phyloP scores from a whole-genome alignment of 352 stramenopile genomes.

The Globisporangium nodosum region DNA sequence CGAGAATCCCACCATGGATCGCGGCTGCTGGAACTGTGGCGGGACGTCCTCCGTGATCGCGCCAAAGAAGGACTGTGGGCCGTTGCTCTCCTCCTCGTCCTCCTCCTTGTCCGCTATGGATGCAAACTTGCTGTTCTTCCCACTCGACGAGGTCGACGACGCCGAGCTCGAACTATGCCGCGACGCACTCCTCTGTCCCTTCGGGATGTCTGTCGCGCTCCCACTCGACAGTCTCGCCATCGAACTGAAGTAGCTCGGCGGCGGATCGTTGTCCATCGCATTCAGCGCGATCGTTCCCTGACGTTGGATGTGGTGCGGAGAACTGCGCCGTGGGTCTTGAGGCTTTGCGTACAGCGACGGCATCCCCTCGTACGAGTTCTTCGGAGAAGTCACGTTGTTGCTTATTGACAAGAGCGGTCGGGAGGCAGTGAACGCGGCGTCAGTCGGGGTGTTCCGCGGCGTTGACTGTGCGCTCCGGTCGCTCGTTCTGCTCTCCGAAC shows the following conservation, averaged over 20 bases:
- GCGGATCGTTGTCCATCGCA: slow-evolving; percentile 1
- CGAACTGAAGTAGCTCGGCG: slow-evolving; percentile 10
- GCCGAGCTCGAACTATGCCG: slow-evolving; percentile 1
- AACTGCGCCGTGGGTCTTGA: not conserved
- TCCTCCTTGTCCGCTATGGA: slow-evolving; percentile 1
- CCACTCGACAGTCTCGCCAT: not conserved
- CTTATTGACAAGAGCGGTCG: slow-evolving; percentile 1
- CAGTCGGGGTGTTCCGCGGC: not conserved
- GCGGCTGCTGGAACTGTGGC: slow-evolving; percentile 6
- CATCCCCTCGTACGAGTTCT: slow-evolving; percentile 14
- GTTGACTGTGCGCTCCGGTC: not conserved
- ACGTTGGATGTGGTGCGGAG: slow-evolving; percentile 1
- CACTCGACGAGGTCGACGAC: slow-evolving; percentile 1
- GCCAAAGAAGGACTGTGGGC: slow-evolving; percentile 10
- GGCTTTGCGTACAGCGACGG: slow-evolving; percentile 14
- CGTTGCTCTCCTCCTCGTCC: slow-evolving; percentile 3
- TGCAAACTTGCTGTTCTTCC: not conserved
- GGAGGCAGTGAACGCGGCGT: not conserved
- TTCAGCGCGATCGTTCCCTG: slow-evolving; percentile 9
- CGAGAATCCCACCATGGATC: slow-evolving; percentile 9
- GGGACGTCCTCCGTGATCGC: slow-evolving; percentile 9
- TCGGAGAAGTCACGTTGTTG: slow-evolving; percentile 14
- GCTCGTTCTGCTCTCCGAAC: not conserved
- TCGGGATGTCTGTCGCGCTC: not conserved
- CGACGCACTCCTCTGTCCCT: not conserved